Base-by-base conservation (phyloP, 2,329 filamentous ascomycete species). In the Allantophomopsis cytisporea region DNA sequence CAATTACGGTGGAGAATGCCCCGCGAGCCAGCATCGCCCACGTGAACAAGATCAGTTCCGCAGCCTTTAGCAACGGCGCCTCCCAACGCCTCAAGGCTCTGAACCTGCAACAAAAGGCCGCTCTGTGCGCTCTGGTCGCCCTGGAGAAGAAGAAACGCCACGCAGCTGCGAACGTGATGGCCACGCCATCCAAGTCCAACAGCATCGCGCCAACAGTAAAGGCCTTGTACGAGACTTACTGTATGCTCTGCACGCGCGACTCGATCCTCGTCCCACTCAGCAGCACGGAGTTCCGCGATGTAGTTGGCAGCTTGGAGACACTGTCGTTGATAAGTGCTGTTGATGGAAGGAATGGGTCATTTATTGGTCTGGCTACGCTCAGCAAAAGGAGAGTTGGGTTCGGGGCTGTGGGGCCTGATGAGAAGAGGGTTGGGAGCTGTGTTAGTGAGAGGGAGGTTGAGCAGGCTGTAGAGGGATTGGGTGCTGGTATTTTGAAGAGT, bases 31-130 rank as follows among this genome's bases (percentile, higher is more conserved):
- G 78, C 20, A 93, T 98, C 48, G 77, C 77, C 1, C 91, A 98
- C 56, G 76, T 98, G 52, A 94, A 91, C 55, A 87, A 85, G 51
- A 80, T 96, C 44, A 94, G 91, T 0, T 78, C 88, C 0, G 77
- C 85, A 4, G 83, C 86, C 1, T 95, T 98, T 59, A 85, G 83
- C 56, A 89, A 95, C 50, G 88, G 88, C 30, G 83, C 87, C 1
- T 75, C 71, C 11, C 86, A 95, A 50, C 76, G 91, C 42, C 74
- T 98, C 12, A 81, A 83, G 58, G 78, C 80, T 4, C 73, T 98
- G 41, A 98, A 96, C 56, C 70, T 98, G 2, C 93, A 98, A 56
- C 91, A 98, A 59, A 96, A 94, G 59, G 91, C 89, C 4, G 87
- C 89, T 0, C 69, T 98, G 8, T 98, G 91, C 62, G 77, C 89